Conservation (phyloP, 495 filamentous ascomycete genomes). For the Penicillium samsonianum region DNA sequence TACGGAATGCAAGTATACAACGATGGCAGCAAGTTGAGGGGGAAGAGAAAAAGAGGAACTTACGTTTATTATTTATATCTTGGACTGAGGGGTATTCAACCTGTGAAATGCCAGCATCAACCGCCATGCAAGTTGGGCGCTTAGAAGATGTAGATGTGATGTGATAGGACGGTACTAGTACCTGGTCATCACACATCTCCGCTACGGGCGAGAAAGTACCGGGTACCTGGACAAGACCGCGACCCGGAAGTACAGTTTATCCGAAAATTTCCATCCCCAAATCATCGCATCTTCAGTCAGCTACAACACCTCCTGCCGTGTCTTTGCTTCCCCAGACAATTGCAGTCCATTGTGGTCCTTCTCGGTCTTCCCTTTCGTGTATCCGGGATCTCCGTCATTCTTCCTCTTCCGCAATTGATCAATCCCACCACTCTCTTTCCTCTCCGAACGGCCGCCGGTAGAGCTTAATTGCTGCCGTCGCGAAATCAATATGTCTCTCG, state of each 20-base stretch:
- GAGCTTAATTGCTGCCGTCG: slow-evolving; percentile 28
- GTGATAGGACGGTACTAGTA: slow-evolving; percentile 22
- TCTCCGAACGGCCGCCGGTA: slow-evolving; percentile 21
- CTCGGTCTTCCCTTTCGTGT: background rate
- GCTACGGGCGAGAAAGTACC: slow-evolving; percentile 13
- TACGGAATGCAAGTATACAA: slow-evolving; percentile 1
- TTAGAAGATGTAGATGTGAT: slow-evolving; percentile 25
- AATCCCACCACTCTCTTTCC: slow-evolving; percentile 7
- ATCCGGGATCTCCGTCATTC: background rate
- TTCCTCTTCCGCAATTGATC: slow-evolving; percentile 3
- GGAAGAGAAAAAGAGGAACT: slow-evolving; percentile 9
- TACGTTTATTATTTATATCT: slow-evolving; percentile 18
- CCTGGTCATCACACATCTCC: slow-evolving; percentile 7
- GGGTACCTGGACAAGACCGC: slow-evolving; percentile 19
- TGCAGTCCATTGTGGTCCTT: slow-evolving; percentile 7
- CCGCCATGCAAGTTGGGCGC: slow-evolving; percentile 29
- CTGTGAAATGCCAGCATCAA: slow-evolving; percentile 22
- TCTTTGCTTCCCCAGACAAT: slow-evolving; percentile 13
- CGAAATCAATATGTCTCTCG: slow-evolving; percentile 73
- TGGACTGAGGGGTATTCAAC: slow-evolving; percentile 23
- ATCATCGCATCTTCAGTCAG: slow-evolving; percentile 16
- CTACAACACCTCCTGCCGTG: slow-evolving; percentile 22
- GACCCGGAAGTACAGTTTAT: slow-evolving; percentile 36
- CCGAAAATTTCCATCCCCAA: slow-evolving; percentile 48
- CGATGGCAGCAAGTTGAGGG: background rate